phyloP scores from a whole-genome alignment of 495 filamentous ascomycete species.

The Daldinia decipiens region DNA sequence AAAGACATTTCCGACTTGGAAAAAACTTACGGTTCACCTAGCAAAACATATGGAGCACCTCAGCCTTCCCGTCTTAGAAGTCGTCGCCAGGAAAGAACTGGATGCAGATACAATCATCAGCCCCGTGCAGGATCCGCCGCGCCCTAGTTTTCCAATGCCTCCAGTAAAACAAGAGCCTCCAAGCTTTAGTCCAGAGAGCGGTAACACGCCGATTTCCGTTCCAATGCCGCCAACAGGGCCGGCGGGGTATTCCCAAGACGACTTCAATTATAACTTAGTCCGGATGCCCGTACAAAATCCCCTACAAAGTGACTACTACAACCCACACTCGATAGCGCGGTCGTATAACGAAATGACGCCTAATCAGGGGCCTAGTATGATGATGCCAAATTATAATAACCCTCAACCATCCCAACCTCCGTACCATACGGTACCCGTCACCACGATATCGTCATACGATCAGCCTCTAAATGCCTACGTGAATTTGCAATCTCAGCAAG shows the following conservation, averaged over 20 bases:
- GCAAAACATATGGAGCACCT: slow-evolving; percentile 98
- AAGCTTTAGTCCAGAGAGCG: slow-evolving; percentile 24
- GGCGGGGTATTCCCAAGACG: slow-evolving; percentile 36
- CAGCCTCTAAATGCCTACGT: slow-evolving; percentile 21
- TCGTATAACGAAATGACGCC: slow-evolving; percentile 34
- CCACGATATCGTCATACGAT: slow-evolving; percentile 32
- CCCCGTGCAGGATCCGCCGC: slow-evolving; percentile 66
- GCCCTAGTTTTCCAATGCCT: slow-evolving; percentile 52
- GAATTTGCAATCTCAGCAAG: slow-evolving; percentile 29
- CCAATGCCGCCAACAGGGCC: slow-evolving; percentile 12
- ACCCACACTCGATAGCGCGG: slow-evolving; percentile 27
- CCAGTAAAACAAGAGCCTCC: slow-evolving; percentile 50
- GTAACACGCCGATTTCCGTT: slow-evolving; percentile 6
- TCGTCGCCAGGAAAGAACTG: slow-evolving; percentile 70
- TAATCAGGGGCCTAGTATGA: slow-evolving; percentile 32
- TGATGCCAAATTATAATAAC: slow-evolving; percentile 41
- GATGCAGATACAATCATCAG: slow-evolving; percentile 71
- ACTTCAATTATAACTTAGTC: slow-evolving; percentile 30
- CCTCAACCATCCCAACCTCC: slow-evolving; percentile 37
- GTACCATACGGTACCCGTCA: slow-evolving; percentile 39
- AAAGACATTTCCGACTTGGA: slow-evolving; percentile 84
- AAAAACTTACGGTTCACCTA: slow-evolving; percentile 92
- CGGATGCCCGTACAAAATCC: slow-evolving; percentile 29
- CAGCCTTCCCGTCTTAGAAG: slow-evolving; percentile 81
- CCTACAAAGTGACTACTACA: slow-evolving; percentile 35